These are phyloP conservation scores for Meyerozyma athensensis DNA, from an alignment of 1,139 yeast genomes.

Conservation along the genomic window DNA sequence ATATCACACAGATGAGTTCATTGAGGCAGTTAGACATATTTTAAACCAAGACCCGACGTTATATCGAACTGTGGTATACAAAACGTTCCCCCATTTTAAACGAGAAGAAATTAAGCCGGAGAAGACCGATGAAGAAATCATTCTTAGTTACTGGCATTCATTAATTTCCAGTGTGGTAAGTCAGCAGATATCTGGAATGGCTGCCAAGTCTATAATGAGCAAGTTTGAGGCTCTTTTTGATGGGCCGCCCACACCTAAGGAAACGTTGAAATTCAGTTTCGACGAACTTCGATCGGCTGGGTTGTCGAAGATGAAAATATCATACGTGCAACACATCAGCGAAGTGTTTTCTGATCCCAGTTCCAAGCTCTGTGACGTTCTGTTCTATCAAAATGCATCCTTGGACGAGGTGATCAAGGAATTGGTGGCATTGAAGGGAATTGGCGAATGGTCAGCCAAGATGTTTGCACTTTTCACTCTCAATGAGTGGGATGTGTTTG, in stretches of 20 bases:
- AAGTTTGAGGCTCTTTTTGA: conserved; percentile 38
- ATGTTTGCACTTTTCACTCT: conserved; percentile 79
- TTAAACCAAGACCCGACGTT: conserved; percentile 40
- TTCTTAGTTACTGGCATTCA: conserved; percentile 38
- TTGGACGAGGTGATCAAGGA: conserved; percentile 51
- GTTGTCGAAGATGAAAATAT: conserved; percentile 62
- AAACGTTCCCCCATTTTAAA: conserved; percentile 28
- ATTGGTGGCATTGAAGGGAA: conserved; percentile 63
- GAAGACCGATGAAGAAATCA: conserved; percentile 20
- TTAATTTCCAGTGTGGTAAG: conserved; percentile 50
- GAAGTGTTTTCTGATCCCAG: conserved; percentile 44
- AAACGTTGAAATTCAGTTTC: conserved; percentile 32
- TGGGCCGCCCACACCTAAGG: conserved; percentile 49
- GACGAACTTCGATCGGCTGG: conserved; percentile 63
- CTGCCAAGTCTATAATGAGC: conserved; percentile 61
- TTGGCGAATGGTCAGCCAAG: conserved; percentile 88
- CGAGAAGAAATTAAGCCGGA: conserved; percentile 14
- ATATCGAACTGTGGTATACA: conserved; percentile 28
- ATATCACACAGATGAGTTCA: conserved; percentile 41
- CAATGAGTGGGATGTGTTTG: conserved; percentile 63
- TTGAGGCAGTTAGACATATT: conserved; percentile 37
- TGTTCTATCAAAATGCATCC: conserved; percentile 28
- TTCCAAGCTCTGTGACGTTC: conserved; percentile 33
- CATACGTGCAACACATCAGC: conserved; percentile 60
- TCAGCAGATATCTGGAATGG: conserved; percentile 84